A percentile compares a stretch with the other conserved stretches of the same genome.
phyloP scores from a whole-genome alignment of 257 asterid genomes.

The Mentha longifolia region DNA sequence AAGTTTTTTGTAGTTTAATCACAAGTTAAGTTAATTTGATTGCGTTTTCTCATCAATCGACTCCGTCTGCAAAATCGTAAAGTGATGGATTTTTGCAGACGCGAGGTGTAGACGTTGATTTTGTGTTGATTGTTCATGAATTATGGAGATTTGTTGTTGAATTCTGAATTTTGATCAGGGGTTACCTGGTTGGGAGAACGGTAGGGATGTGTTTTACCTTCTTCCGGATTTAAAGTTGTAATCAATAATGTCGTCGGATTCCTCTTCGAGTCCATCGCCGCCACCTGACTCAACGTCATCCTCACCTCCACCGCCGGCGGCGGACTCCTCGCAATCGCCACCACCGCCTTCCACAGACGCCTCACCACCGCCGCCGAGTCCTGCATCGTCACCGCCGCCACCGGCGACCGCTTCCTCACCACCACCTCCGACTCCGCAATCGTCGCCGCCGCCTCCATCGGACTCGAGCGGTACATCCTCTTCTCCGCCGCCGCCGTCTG shows the following conservation, averaged over 20 bases:
- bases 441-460: conserved; percentile 34
- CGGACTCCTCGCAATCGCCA: not conserved
- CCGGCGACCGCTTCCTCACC: conserved; percentile 26
- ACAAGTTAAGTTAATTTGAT: not conserved
- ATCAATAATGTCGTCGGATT: conserved; percentile 27
- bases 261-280: conserved; percentile 27
- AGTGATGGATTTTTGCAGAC: conserved; percentile 6
- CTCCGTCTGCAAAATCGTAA: conserved; percentile 14
- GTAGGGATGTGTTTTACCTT: conserved; percentile 46
- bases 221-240: conserved; percentile 19
- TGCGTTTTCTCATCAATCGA: not conserved
- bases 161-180: conserved; percentile 33
- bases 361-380: conserved; percentile 30
- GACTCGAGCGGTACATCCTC: conserved; percentile 34
- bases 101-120: not conserved
- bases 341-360: conserved; percentile 13
- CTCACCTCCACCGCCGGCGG: conserved; percentile 26
- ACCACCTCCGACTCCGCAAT: not conserved
- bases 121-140: not conserved
- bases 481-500: conserved; percentile 32
- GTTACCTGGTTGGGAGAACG: conserved; percentile 53
- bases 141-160: not conserved
- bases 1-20: not conserved
- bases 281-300: conserved; percentile 25
- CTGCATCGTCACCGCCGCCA: conserved; percentile 26